A percentile compares a stretch with the other conserved stretches of the same genome.
These are phyloP conservation scores for Pythium dissimile DNA, from an alignment of 352 stramenopile species.

Conservation along the genomic window DNA sequence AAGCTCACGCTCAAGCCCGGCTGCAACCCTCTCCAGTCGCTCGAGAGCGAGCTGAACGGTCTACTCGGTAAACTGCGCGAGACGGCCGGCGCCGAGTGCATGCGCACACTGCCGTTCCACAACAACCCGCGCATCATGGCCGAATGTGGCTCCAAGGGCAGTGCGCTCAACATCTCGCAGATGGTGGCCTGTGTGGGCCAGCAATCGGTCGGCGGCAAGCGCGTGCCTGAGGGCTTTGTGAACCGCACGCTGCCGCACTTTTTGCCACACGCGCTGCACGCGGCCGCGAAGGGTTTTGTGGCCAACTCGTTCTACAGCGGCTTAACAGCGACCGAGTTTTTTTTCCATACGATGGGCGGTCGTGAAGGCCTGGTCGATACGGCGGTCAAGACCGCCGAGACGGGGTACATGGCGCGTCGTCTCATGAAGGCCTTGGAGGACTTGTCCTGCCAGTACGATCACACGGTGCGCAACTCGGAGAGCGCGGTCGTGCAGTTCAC, in stretches of 20 bases:
- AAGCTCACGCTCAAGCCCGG: constrained; percentile 95
- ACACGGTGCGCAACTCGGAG: constrained; percentile 88
- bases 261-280: constrained; percentile 90
- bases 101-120: constrained; percentile 96
- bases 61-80: constrained; percentile 97
- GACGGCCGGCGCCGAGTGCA: constrained; percentile 96
- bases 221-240: constrained; percentile 98
- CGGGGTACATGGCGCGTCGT: constrained; percentile 98
- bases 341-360: constrained; percentile 99
- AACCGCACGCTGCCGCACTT: constrained; percentile 98
- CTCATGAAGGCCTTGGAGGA: constrained; percentile 99
- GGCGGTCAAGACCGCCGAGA: constrained; percentile 99
- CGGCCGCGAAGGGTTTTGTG: constrained; percentile 98
- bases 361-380: constrained; percentile 99
- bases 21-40: constrained; percentile 96
- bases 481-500: constrained; percentile 97
- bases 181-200: constrained; percentile 99
- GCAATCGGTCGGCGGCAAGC: constrained; percentile 97
- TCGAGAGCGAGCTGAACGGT: constrained; percentile 98
- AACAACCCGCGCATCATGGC: constrained; percentile 99
- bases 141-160: constrained; percentile 98
- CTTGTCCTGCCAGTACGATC: constrained; percentile 94
- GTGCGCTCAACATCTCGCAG: constrained; percentile 99
- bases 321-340: constrained; percentile 99
- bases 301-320: constrained; percentile 99